Conservation (phyloP, 2,329 filamentous ascomycete species). For the Diaporthe citriasiana region DNA sequence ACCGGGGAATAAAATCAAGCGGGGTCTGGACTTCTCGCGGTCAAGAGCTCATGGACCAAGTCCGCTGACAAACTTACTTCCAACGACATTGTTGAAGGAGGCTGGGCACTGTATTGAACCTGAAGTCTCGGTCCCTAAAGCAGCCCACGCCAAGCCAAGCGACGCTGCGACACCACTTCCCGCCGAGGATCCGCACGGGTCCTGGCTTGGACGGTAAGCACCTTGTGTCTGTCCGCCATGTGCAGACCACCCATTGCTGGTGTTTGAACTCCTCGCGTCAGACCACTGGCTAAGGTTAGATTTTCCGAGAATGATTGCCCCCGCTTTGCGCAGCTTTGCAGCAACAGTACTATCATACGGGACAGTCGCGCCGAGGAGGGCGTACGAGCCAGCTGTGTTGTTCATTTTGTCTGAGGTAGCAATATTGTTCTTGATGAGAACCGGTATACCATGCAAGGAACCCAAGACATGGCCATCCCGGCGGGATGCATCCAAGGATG, state of each 20-base stretch:
- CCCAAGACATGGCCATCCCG: slow-evolving; percentile 48
- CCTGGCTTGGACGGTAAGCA: slow-evolving; percentile 73
- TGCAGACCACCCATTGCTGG: slow-evolving; percentile 75
- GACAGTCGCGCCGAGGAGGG: slow-evolving; percentile 67
- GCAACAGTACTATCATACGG: slow-evolving; percentile 70
- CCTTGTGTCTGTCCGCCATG: slow-evolving; percentile 73
- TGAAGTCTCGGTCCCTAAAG: slow-evolving; percentile 35
- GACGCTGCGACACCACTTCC: slow-evolving; percentile 73
- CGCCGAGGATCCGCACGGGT: slow-evolving; percentile 72
- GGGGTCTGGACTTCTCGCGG: not conserved
- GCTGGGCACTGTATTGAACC: slow-evolving; percentile 35
- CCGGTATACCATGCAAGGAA: slow-evolving; percentile 73
- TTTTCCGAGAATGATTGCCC: slow-evolving; percentile 75
- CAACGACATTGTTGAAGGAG: slow-evolving; percentile 35
- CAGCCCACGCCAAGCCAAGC: slow-evolving; percentile 70
- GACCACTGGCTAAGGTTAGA: slow-evolving; percentile 75
- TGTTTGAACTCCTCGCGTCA: slow-evolving; percentile 69
- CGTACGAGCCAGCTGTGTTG: slow-evolving; percentile 71
- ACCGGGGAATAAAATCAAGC: not conserved
- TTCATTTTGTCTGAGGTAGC: slow-evolving; percentile 73
- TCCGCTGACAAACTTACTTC: slow-evolving; percentile 15
- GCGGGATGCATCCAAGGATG: slow-evolving; percentile 51
- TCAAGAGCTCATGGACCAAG: not conserved
- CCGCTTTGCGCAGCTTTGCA: slow-evolving; percentile 69
- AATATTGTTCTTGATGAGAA: slow-evolving; percentile 77